Conservation (phyloP, 768 basidiomycete genomes). For the Lactarius sanguifluus region DNA sequence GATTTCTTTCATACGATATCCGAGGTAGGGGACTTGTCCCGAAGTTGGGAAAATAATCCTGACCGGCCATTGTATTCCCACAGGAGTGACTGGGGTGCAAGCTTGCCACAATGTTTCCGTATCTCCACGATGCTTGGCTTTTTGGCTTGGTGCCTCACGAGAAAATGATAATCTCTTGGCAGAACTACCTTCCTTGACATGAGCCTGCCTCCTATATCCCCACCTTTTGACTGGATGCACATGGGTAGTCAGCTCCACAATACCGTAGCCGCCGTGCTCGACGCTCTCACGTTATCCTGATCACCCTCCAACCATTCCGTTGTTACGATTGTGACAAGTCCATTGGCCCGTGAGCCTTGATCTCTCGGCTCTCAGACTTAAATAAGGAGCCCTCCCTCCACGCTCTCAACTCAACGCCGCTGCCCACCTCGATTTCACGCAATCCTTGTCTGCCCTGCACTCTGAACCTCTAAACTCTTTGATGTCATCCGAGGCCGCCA, state of each 20-base stretch:
- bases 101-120: slow-evolving; percentile 15
- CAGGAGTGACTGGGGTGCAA: slow-evolving; percentile 15
- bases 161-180: background rate
- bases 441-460: background rate
- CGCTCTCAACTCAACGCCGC: background rate
- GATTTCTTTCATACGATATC: background rate
- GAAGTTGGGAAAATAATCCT: background rate
- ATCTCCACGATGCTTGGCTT: slow-evolving; percentile 1
- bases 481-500: slow-evolving; percentile 36
- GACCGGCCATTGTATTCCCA: background rate
- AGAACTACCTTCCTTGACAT: background rate
- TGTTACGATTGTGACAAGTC: slow-evolving; percentile 1
- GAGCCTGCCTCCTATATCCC: background rate
- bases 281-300: slow-evolving; percentile 18
- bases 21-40: background rate
- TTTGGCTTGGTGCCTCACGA: slow-evolving; percentile 1
- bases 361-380: slow-evolving; percentile 5
- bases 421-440: background rate
- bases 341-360: background rate
- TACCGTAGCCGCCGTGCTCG: background rate
- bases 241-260: slow-evolving; percentile 2
- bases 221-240: background rate
- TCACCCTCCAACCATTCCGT: background rate
- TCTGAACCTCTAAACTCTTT: background rate
- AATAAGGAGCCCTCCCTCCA: background rate